phyloP scores from a whole-genome alignment of 1,139 yeast genomes.

The Diutina siamensis region DNA sequence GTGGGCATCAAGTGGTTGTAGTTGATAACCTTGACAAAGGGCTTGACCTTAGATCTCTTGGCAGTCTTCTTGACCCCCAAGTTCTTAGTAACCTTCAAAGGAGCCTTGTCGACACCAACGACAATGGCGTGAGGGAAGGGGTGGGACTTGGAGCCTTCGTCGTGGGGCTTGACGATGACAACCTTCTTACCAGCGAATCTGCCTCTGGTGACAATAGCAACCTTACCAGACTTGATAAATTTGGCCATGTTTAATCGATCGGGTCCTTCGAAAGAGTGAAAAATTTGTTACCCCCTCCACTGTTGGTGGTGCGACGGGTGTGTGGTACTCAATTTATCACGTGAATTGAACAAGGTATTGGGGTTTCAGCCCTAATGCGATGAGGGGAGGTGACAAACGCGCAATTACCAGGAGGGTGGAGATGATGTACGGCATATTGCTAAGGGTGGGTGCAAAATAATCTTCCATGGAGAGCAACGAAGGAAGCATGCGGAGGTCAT shows the following conservation, averaged over 20 bases:
- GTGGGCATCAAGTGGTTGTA: slow-evolving; percentile 99
- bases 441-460: neutral
- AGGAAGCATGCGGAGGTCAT: too few species aligned
- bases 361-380: neutral
- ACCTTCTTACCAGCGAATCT: slow-evolving; percentile 99
- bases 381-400: neutral
- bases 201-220: slow-evolving; percentile 99
- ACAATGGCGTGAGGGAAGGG: slow-evolving; percentile 99
- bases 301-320: neutral
- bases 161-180: slow-evolving; percentile 97
- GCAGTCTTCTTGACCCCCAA: slow-evolving; percentile 95
- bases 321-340: neutral
- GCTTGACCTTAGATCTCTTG: slow-evolving; percentile 96
- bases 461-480: too few species aligned
- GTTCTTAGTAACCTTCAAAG: slow-evolving; percentile 92
- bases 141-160: slow-evolving; percentile 98
- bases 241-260: slow-evolving; percentile 5
- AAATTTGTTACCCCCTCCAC: neutral
- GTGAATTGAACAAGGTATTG: neutral
- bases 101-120: slow-evolving; percentile 99
- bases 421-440: neutral
- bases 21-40: slow-evolving; percentile 98
- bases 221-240: slow-evolving; percentile 6
- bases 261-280: neutral
- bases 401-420: neutral